phyloP scores from a whole-genome alignment of 495 filamentous ascomycete genomes.

The Ascodesmis nigricans region DNA sequence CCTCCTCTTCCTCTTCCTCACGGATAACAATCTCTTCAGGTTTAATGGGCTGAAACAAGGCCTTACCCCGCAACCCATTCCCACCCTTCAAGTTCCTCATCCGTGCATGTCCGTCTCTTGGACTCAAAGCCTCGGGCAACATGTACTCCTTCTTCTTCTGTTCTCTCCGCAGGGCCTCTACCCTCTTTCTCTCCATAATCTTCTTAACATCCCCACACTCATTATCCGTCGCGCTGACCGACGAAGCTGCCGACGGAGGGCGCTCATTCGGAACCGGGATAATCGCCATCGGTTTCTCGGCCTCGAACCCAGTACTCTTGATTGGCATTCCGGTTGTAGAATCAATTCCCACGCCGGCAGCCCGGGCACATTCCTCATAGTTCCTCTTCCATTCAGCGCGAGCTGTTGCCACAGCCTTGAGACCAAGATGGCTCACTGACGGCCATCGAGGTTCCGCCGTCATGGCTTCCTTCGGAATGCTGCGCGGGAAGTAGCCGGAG shows the following conservation, averaged over 20 bases:
- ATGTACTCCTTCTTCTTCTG: constrained; percentile 7
- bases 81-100: constrained; percentile 19
- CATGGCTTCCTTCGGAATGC: constrained; percentile 13
- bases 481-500: constrained; percentile 33
- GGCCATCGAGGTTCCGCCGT: constrained; percentile 16
- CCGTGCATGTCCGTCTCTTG: constrained; percentile 19
- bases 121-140: constrained; percentile 18
- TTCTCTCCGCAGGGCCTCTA: background rate
- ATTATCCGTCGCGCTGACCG: constrained; percentile 3
- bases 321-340: constrained; percentile 10
- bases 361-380: constrained; percentile 18
- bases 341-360: constrained; percentile 16
- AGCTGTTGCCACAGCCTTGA: constrained; percentile 10
- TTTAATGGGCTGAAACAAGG: no score
- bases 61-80: no score
- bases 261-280: constrained; percentile 10
- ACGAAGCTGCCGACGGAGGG: constrained; percentile 10
- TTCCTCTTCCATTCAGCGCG: constrained; percentile 18
- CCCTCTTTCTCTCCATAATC: constrained; percentile 1
- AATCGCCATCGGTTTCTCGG: constrained; percentile 14
- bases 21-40: no score
- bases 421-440: constrained; percentile 9
- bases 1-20: constrained; percentile 11
- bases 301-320: constrained; percentile 14
- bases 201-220: constrained; percentile 4